Evolutionary conservation across 371 early-diverging fungal species (phyloP).

Genomic region (Actinomortierella ambigua): DNA sequence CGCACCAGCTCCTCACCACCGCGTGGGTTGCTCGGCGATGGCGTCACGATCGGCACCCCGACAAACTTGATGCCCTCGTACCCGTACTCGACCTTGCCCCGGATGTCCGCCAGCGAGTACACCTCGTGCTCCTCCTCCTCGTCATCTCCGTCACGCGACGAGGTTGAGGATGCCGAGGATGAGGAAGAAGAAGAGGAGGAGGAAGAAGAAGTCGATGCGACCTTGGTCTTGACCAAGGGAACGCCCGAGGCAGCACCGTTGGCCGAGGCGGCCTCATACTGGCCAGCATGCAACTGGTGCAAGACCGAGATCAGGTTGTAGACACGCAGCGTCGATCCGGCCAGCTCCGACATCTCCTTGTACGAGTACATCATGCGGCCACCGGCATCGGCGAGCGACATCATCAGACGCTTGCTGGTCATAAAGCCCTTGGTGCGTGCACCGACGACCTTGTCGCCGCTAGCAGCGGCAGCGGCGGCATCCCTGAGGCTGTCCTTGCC

Average conservation of each 20-base stretch:
- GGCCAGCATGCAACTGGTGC: constrained; percentile 57
- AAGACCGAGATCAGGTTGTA: constrained; percentile 75
- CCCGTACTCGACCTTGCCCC: constrained; percentile 53
- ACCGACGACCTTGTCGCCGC: constrained; percentile 58
- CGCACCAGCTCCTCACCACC: constrained; percentile 73
- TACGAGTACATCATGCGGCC: constrained; percentile 92
- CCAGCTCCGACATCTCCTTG: constrained; percentile 86
- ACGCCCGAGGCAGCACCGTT: background rate
- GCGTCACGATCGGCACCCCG: constrained; percentile 71
- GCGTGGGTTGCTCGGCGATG: constrained; percentile 62
- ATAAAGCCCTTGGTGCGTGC: constrained; percentile 85
- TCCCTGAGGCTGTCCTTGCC: constrained; percentile 43
- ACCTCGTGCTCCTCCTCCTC: constrained; percentile 22
- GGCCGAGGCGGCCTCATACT: constrained; percentile 48
- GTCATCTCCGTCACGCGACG: constrained; percentile 10
- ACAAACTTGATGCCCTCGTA: constrained; percentile 63
- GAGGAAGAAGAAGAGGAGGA: too few relatives aligned
- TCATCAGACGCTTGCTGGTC: constrained; percentile 84
- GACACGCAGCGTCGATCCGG: constrained; percentile 86
- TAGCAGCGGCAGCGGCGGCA: constrained; percentile 9
- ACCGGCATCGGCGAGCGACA: constrained; percentile 88
- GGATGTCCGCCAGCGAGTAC: constrained; percentile 58
- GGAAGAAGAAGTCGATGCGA: too few relatives aligned
- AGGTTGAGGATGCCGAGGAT: constrained; percentile 14
- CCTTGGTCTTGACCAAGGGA: too few relatives aligned